Conservation (phyloP, 2,329 filamentous ascomycete species). For the Coniochaeta sp. region DNA sequence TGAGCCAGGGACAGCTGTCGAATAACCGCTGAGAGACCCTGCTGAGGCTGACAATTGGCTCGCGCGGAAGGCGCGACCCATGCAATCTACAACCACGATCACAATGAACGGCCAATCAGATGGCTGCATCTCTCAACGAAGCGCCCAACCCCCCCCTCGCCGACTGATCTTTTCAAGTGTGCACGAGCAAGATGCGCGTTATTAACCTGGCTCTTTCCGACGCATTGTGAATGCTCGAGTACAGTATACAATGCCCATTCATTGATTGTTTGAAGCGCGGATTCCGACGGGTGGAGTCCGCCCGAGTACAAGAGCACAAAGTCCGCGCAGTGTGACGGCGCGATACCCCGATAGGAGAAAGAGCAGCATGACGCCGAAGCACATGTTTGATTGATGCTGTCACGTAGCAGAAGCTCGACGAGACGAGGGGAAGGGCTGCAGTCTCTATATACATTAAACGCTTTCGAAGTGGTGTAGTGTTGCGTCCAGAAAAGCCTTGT, state of each 20-base stretch:
- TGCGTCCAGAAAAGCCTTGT: neutral
- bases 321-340: neutral
- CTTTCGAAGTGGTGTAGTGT: neutral
- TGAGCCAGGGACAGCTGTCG: neutral
- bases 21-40: slow-evolving; percentile 1
- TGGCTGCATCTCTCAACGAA: neutral
- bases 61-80: neutral
- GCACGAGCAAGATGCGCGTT: neutral
- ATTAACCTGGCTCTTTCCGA: neutral
- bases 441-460: too few species aligned
- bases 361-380: neutral
- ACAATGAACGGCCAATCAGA: slow-evolving; percentile 1
- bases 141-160: slow-evolving; percentile 1
- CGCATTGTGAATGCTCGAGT: neutral
- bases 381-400: neutral
- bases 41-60: neutral
- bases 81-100: slow-evolving; percentile 1
- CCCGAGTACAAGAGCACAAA: neutral
- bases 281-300: neutral
- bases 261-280: neutral
- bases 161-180: neutral
- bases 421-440: neutral
- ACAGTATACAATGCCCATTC: slow-evolving; percentile 1
- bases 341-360: neutral
- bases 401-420: neutral